These are phyloP conservation scores for Calonectria pseudoreteaudii DNA, from an alignment of 2,329 filamentous ascomycete genomes.

Conservation along the genomic window DNA sequence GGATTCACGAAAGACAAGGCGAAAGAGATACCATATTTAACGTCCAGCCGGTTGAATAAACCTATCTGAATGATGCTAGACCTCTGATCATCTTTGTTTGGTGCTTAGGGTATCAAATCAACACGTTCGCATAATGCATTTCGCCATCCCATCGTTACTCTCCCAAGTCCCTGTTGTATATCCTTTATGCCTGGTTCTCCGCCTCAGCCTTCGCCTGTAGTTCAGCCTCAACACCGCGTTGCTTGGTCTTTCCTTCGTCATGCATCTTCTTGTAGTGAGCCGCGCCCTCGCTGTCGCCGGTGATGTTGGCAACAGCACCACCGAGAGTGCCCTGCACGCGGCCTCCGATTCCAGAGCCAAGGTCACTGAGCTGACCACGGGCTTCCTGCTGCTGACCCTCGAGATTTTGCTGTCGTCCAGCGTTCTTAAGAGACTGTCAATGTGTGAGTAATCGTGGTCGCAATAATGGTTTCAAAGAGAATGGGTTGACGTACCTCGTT, in stretches of 20 bases:
- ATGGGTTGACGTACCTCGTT: conserved; percentile 65
- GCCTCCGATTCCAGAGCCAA: conserved; percentile 72
- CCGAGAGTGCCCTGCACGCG: conserved; percentile 80
- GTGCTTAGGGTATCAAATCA: conserved; percentile 24
- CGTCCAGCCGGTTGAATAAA: background rate
- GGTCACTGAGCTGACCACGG: conserved; percentile 82
- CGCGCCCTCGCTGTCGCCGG: conserved; percentile 76
- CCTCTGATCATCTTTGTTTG: background rate
- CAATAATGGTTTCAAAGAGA: background rate
- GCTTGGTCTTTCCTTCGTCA: conserved; percentile 84
- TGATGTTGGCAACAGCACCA: conserved; percentile 76
- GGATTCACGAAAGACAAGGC: background rate
- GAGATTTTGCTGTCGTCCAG: conserved; percentile 82
- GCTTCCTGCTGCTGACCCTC: conserved; percentile 86
- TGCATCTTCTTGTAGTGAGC: conserved; percentile 76
- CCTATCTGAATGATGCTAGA: conserved; percentile 2
- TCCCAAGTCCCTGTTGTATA: background rate
- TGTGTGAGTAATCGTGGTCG: conserved; percentile 16
- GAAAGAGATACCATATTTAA: background rate
- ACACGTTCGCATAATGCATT: conserved; percentile 3
- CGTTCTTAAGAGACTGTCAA: conserved; percentile 72
- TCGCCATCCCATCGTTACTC: background rate
- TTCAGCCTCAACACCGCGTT: conserved; percentile 86
- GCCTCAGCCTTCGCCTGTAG: conserved; percentile 77
- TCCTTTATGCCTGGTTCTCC: conserved; percentile 35